Evolutionary conservation across 1,139 yeast species (phyloP).

Genomic region (Sugiyamaella neomexicana): DNA sequence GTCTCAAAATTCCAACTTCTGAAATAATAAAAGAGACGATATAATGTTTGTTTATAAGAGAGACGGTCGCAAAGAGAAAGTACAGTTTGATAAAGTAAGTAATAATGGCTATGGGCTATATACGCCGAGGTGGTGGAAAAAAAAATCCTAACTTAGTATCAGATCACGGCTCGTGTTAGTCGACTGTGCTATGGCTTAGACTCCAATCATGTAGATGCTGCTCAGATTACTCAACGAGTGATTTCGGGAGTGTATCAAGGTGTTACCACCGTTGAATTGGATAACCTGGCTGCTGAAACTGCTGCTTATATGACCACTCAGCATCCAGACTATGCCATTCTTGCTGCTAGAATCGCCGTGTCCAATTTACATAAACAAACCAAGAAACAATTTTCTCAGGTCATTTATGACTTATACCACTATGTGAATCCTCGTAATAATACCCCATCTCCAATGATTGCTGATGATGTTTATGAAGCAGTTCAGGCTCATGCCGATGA

Average conservation of each 20-base stretch:
- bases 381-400: conserved; percentile 82
- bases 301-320: conserved; percentile 96
- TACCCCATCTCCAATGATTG: conserved; percentile 76
- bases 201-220: conserved; percentile 81
- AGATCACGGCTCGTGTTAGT: conserved; percentile 61
- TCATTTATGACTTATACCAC: conserved; percentile 65
- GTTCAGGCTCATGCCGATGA: conserved; percentile 66
- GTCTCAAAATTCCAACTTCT: neutral
- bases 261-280: conserved; percentile 89
- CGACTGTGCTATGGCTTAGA: conserved; percentile 82
- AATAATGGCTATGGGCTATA: no score
- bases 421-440: conserved; percentile 80
- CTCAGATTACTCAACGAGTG: conserved; percentile 83
- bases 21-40: neutral
- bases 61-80: conserved; percentile 84
- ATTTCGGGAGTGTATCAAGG: conserved; percentile 94
- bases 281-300: conserved; percentile 93
- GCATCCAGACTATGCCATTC: conserved; percentile 92
- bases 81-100: conserved; percentile 62
- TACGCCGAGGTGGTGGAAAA: no score
- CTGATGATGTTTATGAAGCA: conserved; percentile 64
- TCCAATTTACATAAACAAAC: conserved; percentile 93
- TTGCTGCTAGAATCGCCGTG: conserved; percentile 94
- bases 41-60: conserved; percentile 57
- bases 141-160: no score